These are phyloP conservation scores for Podosphaera fusca DNA, from an alignment of 2,329 filamentous ascomycete genomes.

Conservation along the genomic window DNA sequence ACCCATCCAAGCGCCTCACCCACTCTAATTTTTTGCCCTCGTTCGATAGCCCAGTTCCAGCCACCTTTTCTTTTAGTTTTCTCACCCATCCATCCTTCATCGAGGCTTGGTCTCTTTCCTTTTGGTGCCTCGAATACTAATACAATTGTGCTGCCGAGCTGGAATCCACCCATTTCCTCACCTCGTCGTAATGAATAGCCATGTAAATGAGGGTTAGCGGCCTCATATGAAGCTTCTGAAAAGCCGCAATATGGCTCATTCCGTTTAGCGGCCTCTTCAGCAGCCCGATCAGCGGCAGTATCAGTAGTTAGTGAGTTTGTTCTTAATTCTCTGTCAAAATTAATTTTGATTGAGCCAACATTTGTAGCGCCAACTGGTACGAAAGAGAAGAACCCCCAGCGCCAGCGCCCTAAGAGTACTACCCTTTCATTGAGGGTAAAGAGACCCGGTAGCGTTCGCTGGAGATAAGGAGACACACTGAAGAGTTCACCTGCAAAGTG, in stretches of 20 bases:
- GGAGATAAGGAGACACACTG: slow-evolving; percentile 84
- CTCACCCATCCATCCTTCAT: slow-evolving; percentile 33
- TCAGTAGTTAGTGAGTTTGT: slow-evolving; percentile 86
- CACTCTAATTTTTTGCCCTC: slow-evolving; percentile 73
- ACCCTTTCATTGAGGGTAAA: slow-evolving; percentile 96
- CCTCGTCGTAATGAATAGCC: slow-evolving; percentile 69
- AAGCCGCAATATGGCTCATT: slow-evolving; percentile 81
- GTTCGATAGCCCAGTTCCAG: slow-evolving; percentile 70
- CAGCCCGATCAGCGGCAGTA: slow-evolving; percentile 70
- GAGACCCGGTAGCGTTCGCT: slow-evolving; percentile 73
- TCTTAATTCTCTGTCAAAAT: slow-evolving; percentile 84
- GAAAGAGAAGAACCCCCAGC: slow-evolving; percentile 92
- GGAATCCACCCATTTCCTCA: slow-evolving; percentile 96
- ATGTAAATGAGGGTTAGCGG: slow-evolving; percentile 51
- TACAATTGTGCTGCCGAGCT: slow-evolving; percentile 83
- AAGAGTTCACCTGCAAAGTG: slow-evolving; percentile 95
- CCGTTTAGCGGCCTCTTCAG: slow-evolving; percentile 49
- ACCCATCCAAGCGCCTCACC: slow-evolving; percentile 68
- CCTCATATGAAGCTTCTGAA: slow-evolving; percentile 70
- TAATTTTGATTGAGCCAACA: slow-evolving; percentile 87
- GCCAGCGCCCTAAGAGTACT: slow-evolving; percentile 80
- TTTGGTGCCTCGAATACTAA: slow-evolving; percentile 87
- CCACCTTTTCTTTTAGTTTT: slow-evolving; percentile 36
- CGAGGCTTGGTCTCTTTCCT: slow-evolving; percentile 29
- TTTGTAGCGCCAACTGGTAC: slow-evolving; percentile 93